Evolutionary conservation across 2,329 filamentous ascomycete genomes (phyloP).

Genomic region (Epichloe typhina): DNA sequence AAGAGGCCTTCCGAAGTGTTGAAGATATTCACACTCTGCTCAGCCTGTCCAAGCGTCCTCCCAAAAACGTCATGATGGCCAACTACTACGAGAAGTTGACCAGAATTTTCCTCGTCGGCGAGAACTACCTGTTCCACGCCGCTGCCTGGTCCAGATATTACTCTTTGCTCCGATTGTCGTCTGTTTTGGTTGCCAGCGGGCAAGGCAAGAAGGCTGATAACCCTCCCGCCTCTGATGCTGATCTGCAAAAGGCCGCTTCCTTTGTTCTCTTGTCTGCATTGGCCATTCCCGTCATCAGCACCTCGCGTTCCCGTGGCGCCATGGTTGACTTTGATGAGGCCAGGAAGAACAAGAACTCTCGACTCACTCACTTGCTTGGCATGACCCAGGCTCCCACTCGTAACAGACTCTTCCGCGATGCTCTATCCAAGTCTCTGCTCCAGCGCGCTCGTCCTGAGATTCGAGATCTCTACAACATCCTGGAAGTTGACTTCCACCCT

Average conservation of each 20-base stretch:
- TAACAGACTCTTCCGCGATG: constrained; percentile 86
- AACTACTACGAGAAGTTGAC: constrained; percentile 99
- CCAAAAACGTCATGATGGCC: constrained; percentile 99
- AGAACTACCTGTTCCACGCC: constrained; percentile 99
- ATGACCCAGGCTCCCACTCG: constrained; percentile 86
- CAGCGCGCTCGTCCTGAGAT: constrained; percentile 91
- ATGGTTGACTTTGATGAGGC: constrained; percentile 95
- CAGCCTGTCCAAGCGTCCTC: constrained; percentile 91
- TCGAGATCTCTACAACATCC: constrained; percentile 91
- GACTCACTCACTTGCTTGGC: constrained; percentile 87
- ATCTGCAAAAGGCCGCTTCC: constrained; percentile 87
- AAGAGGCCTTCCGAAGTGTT: constrained; percentile 97
- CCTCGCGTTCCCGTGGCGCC: constrained; percentile 85
- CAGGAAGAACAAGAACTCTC: constrained; percentile 97
- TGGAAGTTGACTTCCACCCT: constrained; percentile 98
- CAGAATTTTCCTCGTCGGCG: constrained; percentile 94
- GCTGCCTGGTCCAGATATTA: constrained; percentile 97
- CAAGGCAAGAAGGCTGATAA: constrained; percentile 91
- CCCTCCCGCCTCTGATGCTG: constrained; percentile 74
- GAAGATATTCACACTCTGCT: constrained; percentile 97
- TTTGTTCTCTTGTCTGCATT: constrained; percentile 91
- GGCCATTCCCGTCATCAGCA: constrained; percentile 98
- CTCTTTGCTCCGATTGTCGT: constrained; percentile 85
- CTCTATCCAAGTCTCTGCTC: constrained; percentile 84
- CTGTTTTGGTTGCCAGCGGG: constrained; percentile 66